Base-by-base conservation (phyloP, 2,329 filamentous ascomycete species). In the Dactylellina haptotyla region DNA sequence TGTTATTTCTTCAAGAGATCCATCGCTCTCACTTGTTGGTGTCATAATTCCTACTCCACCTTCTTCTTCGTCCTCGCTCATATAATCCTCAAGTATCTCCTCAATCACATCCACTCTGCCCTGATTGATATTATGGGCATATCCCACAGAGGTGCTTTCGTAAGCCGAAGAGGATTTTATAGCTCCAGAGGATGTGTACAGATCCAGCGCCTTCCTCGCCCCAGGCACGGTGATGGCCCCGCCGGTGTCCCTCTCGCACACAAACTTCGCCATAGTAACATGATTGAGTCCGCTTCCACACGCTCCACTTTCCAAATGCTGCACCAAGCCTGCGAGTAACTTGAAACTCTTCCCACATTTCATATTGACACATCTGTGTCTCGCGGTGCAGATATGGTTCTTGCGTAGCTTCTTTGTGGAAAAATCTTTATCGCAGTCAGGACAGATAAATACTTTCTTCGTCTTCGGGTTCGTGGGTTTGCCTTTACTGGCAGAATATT, bases 221-320 rank as follows among this genome's bases (percentile, higher is more conserved):
- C 57, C 32, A 6, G 57, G 57, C 12, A 62, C 28, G 6, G 57
- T 62, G 41, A 62, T 62, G 14, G 51, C 12, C 16, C 43, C 45
- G n/a, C 30, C 41, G 2, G 28, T 62, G 41, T 62, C 57, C 10
- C 43, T 50, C n/a, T 51, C 45, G 32, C 45, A 62, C 12, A 62
- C 12, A 4, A 41, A 10, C 20, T 23, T 18, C 6, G 12, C 23
- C 1, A 62, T 51, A 14, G 30, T 41, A 2, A 51, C 10, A 20
- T 18, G 30, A 9, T 41, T 34, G 14, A 26, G 18, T 1, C 57
- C 57, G 46, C 57, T 50, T 16, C 28, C 23, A 32, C 45, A 62
- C 2, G 57, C 28, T 14, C 45, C 57, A 32, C 57, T 62, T n/a
- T 62, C 57, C 10, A 62, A 37, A 16, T 62, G 57, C 1, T 37